Percentiles rank a stretch among this genome's conserved stretches.
Evolutionary conservation across 768 basidiomycete genomes (phyloP).

Genomic region (Russula compacta): DNA sequence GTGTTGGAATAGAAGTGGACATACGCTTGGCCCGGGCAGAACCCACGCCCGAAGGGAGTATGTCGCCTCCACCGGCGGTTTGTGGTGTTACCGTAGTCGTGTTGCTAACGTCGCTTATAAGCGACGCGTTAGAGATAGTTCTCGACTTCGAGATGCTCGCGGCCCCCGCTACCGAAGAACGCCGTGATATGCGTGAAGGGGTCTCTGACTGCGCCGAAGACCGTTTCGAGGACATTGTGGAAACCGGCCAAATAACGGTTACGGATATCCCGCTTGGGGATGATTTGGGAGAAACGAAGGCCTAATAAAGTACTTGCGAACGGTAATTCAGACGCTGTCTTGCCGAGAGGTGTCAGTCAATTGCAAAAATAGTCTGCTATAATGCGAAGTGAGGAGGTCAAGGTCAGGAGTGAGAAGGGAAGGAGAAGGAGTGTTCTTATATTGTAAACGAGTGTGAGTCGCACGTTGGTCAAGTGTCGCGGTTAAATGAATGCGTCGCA

Average conservation of each 20-base stretch:
- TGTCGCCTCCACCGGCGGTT: slow-evolving; percentile 19
- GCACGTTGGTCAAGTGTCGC: not conserved
- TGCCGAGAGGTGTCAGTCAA: not conserved
- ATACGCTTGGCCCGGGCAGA: slow-evolving; percentile 34
- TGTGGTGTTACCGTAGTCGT: slow-evolving; percentile 38
- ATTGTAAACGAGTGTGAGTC: not conserved
- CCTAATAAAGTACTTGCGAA: not conserved
- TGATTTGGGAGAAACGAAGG: not conserved
- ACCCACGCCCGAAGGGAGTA: slow-evolving; percentile 23
- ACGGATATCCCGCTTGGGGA: not conserved
- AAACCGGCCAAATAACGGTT: not conserved
- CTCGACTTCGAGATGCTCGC: slow-evolving; percentile 41
- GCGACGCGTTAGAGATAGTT: slow-evolving; percentile 42
- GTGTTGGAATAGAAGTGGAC: slow-evolving; percentile 22
- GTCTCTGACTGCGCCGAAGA: slow-evolving; percentile 39
- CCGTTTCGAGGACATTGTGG: slow-evolving; percentile 12
- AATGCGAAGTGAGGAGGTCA: not conserved
- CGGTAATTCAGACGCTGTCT: not conserved
- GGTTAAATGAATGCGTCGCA: not conserved
- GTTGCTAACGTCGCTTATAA: slow-evolving; percentile 32
- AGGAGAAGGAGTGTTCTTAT: not conserved
- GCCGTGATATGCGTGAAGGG: slow-evolving; percentile 43
- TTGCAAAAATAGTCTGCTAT: not conserved
- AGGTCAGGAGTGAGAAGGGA: not conserved
- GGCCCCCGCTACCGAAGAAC: slow-evolving; percentile 34